A percentile compares a stretch with the other conserved stretches of the same genome.
These are phyloP conservation scores for Eucalyptus guilfoylei DNA, from an alignment of 345 rosid species.

Conservation along the genomic window DNA sequence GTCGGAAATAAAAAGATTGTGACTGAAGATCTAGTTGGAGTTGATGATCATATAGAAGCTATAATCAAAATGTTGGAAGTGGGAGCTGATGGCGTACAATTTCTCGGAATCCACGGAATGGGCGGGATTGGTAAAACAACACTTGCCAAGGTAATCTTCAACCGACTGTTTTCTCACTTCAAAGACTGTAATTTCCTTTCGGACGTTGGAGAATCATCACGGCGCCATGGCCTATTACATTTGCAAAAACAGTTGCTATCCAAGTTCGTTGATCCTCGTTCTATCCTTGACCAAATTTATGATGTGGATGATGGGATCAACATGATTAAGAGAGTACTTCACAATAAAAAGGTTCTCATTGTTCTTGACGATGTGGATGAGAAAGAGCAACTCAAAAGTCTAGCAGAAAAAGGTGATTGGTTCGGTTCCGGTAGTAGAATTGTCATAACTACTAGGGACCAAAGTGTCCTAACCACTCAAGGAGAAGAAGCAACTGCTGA, in stretches of 20 bases:
- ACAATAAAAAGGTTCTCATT: background rate
- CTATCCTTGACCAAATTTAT: rapidly evolving
- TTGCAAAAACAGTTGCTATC: background rate
- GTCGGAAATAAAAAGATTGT: background rate
- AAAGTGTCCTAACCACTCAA: background rate
- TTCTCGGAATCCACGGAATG: background rate
- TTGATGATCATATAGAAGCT: background rate
- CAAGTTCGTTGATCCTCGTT: rapidly evolving
- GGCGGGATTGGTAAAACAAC: background rate
- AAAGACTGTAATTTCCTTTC: rapidly evolving
- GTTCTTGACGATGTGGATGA: rapidly evolving
- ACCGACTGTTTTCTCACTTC: background rate
- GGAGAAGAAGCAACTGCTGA: rapidly evolving
- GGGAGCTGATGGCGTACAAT: rapidly evolving
- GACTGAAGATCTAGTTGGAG: background rate
- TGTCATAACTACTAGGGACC: background rate
- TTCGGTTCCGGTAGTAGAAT: rapidly evolving
- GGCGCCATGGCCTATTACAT: rapidly evolving
- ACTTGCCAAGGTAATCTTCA: background rate
- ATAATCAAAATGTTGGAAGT: background rate
- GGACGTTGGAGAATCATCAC: background rate
- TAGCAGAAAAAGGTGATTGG: background rate
- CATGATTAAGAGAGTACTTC: rapidly evolving
- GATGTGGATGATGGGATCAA: rapidly evolving
- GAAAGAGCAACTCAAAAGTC: rapidly evolving